Percentiles rank a stretch among this genome's conserved stretches.
phyloP scores from a whole-genome alignment of 2,329 filamentous ascomycete species.

The Zasmidium cellare region DNA sequence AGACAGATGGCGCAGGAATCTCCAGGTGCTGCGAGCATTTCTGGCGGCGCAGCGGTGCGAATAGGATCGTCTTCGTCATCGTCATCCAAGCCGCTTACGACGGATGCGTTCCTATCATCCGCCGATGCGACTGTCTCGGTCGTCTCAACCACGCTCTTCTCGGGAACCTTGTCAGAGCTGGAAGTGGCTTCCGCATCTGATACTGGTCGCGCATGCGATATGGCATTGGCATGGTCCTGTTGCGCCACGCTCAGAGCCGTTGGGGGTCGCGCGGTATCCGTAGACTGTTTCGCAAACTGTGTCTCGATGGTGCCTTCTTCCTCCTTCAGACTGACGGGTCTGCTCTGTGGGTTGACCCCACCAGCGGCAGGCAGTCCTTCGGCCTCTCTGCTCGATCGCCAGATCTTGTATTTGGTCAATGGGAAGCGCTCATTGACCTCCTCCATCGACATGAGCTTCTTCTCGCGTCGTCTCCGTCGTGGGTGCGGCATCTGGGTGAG shows the following conservation, averaged over 20 bases:
- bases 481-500: constrained; percentile 81
- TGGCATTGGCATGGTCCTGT: constrained; percentile 49
- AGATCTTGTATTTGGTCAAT: constrained; percentile 92
- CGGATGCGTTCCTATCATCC: constrained; percentile 28
- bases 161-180: constrained; percentile 27
- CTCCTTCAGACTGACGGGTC: constrained; percentile 66
- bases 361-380: constrained; percentile 82
- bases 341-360: constrained; percentile 75
- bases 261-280: constrained; percentile 29
- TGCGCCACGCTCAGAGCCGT: constrained; percentile 44
- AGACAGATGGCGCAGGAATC: constrained; percentile 97
- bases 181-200: constrained; percentile 19
- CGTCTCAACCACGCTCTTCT: constrained; percentile 36
- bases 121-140: constrained; percentile 30
- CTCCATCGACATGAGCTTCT: constrained; percentile 99
- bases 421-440: constrained; percentile 98
- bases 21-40: constrained; percentile 77
- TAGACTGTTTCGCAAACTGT: constrained; percentile 33
- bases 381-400: constrained; percentile 79
- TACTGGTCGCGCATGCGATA: constrained; percentile 11
- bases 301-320: constrained; percentile 49
- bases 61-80: constrained; percentile 80
- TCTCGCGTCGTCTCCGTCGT: constrained; percentile 79
- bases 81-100: constrained; percentile 58
- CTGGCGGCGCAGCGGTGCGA: constrained; percentile 75